Evolutionary conservation across 306 rosid species (phyloP).

Genomic region (Begonia masoniana): DNA sequence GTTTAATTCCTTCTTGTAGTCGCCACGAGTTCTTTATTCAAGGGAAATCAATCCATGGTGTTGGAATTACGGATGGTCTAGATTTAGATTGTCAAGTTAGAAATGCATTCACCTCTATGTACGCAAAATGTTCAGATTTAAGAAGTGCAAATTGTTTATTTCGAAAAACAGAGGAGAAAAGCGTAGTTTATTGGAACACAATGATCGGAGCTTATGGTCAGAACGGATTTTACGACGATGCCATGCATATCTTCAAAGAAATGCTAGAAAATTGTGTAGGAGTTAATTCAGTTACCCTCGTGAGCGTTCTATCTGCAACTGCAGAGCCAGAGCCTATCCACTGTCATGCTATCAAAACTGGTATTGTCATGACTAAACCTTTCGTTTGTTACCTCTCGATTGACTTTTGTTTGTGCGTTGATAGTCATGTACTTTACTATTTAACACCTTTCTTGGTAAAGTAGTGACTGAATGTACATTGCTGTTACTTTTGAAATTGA

Average conservation of each 20-base stretch:
- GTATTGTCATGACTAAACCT: slow-evolving; percentile 33
- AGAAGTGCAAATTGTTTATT: slow-evolving; percentile 41
- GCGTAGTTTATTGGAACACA: slow-evolving; percentile 71
- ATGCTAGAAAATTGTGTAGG: slow-evolving; percentile 36
- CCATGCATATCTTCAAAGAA: slow-evolving; percentile 37
- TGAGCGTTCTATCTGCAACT: slow-evolving; percentile 54
- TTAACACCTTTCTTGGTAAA: no score
- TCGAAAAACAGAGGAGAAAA: slow-evolving; percentile 35
- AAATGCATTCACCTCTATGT: slow-evolving; percentile 57
- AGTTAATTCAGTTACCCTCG: slow-evolving; percentile 47
- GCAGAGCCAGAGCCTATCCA: slow-evolving; percentile 35
- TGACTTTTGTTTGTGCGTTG: no score
- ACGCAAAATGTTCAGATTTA: slow-evolving; percentile 55
- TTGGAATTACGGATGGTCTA: slow-evolving; percentile 34
- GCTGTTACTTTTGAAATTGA: no score
- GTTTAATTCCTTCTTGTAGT: slow-evolving; percentile 39
- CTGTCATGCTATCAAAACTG: slow-evolving; percentile 45
- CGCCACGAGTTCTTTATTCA: slow-evolving; percentile 18
- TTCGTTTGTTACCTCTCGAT: background rate
- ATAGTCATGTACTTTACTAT: no score
- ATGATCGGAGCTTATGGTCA: slow-evolving; percentile 65
- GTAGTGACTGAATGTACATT: no score
- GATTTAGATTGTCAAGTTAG: slow-evolving; percentile 26
- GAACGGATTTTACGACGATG: slow-evolving; percentile 37
- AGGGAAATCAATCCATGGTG: slow-evolving; percentile 40